Evolutionary conservation across 805 yeast species (phyloP), one percentile per base, ranked within the genome.

Genomic region (Grigorovia jiainica): DNA sequence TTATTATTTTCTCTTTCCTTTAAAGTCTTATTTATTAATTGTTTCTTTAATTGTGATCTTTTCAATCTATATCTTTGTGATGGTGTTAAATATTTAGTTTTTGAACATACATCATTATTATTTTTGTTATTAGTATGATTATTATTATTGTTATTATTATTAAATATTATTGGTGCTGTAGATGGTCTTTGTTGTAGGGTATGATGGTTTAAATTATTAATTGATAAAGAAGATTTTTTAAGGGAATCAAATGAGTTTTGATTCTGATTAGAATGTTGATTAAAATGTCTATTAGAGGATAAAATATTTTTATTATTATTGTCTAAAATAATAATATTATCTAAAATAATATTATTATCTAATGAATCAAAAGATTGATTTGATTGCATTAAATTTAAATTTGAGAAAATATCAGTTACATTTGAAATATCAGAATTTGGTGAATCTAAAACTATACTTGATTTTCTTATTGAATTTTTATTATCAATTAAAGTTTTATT

Each of bases 11-110:
- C 15, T 27, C n/a, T 13, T 11, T 27, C 31, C 11, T 20, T 34
- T 18, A 18, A 34, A 16, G n/a, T 11, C 11, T 32, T 48, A 39
- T 5, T 59, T 53, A 27, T 53, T 40, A 60, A 43, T 11, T 59
- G 55, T 1, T 51, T 46, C 33, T 61, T 57, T 15, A 59, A 60
- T 37, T 58, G 64, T 25, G 57, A 60, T 42, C 64, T 57, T 23
- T 67, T 53, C 34, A 67, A 45, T 31, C 71, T 54, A 38, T 61
- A 60, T 33, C 62, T 53, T 47, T 67, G 72, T 3, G 70, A 66
- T 1, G 71, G 71, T 0, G 71, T 67, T 43, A 65, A 39, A 6
- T 29, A 38, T 42, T 8, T 53, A 29, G 34, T 45, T 43, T 13
- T 7, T 9, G 23, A 39, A 43, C 10, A 50, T 45, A 8, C 6